Percentiles rank a stretch among this genome's conserved stretches.
Conservation (phyloP, 805 yeast genomes). For the Wilhelminamyces savonicus region DNA sequence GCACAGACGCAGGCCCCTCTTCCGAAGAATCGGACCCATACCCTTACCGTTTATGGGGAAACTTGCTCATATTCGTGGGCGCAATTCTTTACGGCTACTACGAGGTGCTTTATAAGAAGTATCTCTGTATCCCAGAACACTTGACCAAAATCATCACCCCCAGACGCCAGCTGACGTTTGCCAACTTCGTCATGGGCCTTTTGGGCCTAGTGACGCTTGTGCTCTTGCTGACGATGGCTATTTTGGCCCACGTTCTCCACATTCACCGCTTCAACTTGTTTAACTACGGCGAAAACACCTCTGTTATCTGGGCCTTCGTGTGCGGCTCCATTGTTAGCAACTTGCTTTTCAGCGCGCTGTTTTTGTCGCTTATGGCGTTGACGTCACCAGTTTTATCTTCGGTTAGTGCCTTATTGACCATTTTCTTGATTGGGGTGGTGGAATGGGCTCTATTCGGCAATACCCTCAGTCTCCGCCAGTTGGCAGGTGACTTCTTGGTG, state of each 20-base stretch:
- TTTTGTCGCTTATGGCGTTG: slow-evolving; percentile 71
- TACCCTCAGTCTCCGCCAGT: slow-evolving; percentile 46
- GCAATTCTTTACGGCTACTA: slow-evolving; percentile 76
- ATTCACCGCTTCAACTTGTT: slow-evolving; percentile 56
- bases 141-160: slow-evolving; percentile 36
- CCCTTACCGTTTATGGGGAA: slow-evolving; percentile 64
- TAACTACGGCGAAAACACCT: slow-evolving; percentile 28
- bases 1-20: slow-evolving; percentile 18
- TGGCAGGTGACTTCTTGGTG: slow-evolving; percentile 65
- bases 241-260: slow-evolving; percentile 46
- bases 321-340: slow-evolving; percentile 54
- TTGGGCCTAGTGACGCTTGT: slow-evolving; percentile 55
- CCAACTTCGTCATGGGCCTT: slow-evolving; percentile 66
- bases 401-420: slow-evolving; percentile 61
- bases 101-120: slow-evolving; percentile 75
- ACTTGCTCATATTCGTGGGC: slow-evolving; percentile 63
- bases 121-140: slow-evolving; percentile 66
- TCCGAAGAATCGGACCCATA: slow-evolving; percentile 30
- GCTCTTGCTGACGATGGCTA: slow-evolving; percentile 42
- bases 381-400: slow-evolving; percentile 82
- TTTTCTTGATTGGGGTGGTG: slow-evolving; percentile 69
- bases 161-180: slow-evolving; percentile 71
- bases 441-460: slow-evolving; percentile 68
- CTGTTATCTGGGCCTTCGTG: slow-evolving; percentile 40
- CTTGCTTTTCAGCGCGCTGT: slow-evolving; percentile 62